These are phyloP conservation scores for Penicillium samsonianum DNA, from an alignment of 495 filamentous ascomycete genomes.

Conservation along the genomic window DNA sequence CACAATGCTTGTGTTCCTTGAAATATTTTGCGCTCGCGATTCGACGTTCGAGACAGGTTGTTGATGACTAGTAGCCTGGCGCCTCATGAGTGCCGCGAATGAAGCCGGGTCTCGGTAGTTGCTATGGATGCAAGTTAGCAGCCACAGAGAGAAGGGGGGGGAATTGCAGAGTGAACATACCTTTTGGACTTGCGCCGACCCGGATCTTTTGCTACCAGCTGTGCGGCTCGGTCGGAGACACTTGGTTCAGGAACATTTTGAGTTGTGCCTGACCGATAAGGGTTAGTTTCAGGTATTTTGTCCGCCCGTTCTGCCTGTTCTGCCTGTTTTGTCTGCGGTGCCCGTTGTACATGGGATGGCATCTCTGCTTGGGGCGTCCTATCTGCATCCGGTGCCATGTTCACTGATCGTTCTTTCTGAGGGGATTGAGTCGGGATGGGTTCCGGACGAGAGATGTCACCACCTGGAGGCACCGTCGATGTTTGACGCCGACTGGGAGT, in stretches of 20 bases:
- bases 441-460: neutral
- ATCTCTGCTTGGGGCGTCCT: neutral
- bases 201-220: neutral
- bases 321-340: neutral
- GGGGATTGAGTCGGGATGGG: neutral
- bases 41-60: neutral
- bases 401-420: neutral
- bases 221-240: neutral
- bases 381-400: neutral
- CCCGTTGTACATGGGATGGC: neutral
- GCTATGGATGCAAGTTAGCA: neutral
- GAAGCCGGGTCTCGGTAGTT: slow-evolving; percentile 5
- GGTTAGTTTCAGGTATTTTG: neutral
- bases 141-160: neutral
- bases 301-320: neutral
- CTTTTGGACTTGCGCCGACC: slow-evolving; percentile 7
- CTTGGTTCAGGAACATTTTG: neutral
- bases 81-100: slow-evolving; percentile 2
- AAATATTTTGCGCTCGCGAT: neutral
- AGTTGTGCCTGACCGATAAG: neutral
- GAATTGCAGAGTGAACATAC: neutral
- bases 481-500: slow-evolving; percentile 1
- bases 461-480: neutral
- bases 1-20: neutral
- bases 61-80: neutral